Evolutionary conservation across 1,284 basidiomycete genomes (phyloP), one percentile per base, ranked within the genome.

Genomic region (Chiua sp.): DNA sequence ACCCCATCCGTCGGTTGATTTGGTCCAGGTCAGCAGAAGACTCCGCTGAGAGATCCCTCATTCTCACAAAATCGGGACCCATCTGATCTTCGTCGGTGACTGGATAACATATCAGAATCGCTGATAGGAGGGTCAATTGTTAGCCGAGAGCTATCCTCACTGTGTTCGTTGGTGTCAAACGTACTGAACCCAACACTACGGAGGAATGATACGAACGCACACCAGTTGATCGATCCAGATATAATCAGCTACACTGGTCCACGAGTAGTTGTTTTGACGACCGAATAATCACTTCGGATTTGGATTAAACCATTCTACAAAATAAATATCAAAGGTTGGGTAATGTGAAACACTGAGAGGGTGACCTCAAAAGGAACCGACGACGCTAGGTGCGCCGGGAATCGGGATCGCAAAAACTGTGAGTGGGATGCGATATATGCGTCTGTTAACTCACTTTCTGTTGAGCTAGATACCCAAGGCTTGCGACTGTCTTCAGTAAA

Each of bases 381-480:
- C 70, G 74, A 91, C 75, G 65, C 87, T 87, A 7, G 90, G 90
- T 4, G 85, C 85, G 3, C 89, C 90, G 20, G 89, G 89, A 28
- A n/a, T n/a, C 88, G 88, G 16, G 7, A 10, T 26, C n/a, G 7
- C n/a, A n/a, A n/a, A n/a, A 39, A 32, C 5, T 2, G 7, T 69
- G 0, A 56, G 42, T 10, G 2, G 13, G 46, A 32, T 1, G 13
- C 16, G 7, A 61, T 59, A 48, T 23, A 39, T 48, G 49, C 32
- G 35, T 55, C 55, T 8, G 2, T 28, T 6, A 16, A 66, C 83
- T 61, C 72, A 87, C 81, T 88, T 89, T 72, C 88, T 88, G 63
- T 90, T 90, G 16, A 92, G 73, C 88, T 87, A 91, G 51, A 91
- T 87, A 10, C 81, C 83, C 89, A 91, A 11, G 88, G 89, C 33